Base-by-base conservation (phyloP, 805 yeast genomes). In the Kuraishia piskuri region DNA sequence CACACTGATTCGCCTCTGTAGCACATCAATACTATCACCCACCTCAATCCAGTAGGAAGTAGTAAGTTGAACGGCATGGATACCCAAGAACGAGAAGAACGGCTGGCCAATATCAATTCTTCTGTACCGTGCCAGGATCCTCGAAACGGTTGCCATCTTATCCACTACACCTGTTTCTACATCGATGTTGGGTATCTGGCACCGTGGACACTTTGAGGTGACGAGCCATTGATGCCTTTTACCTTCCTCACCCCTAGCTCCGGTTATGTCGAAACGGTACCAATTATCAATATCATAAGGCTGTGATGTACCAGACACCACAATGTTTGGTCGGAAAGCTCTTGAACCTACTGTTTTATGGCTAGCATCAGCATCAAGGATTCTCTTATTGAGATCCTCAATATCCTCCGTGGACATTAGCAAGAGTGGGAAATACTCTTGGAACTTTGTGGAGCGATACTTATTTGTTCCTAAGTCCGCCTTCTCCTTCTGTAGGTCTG, bases 391-490 rank as follows among this genome's bases (percentile, higher is more conserved):
- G 22, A 64, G 50, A 40, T 51, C 54, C 7, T 52, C 58, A 31
- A 57, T 52, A 22, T 63, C 61, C 46, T 59, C 65, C 23, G 53
- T 53, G 2, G 64, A 59, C 48, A 61, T 55, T 55, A 66, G 49
- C 22, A 66, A 49, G 22, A 65, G 40, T 1, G 70, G 69, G 50
- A 56, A 66, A 44, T 66, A 66, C 49, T 65, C 69, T 48, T 66
- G 70, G 49, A 66, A 66, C n/a, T 56, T 50, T 1, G 70, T 64
- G n/a, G 46, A 46, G 47, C 59, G 55, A 23, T 36, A 36, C 10
- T 25, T 26, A 24, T 50, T 50, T 9, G 17, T n/a, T 12, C 40
- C 40, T 10, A n/a, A 46, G 17, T 31, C 40, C 14, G 40, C 17
- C 14, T 31, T 23, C 7, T 48, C 50, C n/a, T 25, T 7, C 2